Base-by-base conservation (phyloP, 805 yeast species). In the Ogataea kodamae region DNA sequence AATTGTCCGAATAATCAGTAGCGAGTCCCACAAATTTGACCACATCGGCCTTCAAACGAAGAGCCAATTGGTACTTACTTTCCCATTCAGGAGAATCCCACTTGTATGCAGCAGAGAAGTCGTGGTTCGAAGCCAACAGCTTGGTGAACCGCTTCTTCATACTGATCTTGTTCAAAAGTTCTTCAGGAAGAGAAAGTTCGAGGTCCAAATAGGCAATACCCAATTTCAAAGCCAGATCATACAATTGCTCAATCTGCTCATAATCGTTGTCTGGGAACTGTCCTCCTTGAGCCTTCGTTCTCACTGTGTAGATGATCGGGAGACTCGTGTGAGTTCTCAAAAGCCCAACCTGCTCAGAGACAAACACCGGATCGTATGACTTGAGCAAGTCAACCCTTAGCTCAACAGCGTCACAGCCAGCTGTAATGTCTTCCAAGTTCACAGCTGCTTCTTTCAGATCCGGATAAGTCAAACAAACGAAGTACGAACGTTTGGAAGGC, bases 1-100 rank as follows among this genome's bases (percentile, higher is more conserved):
- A 60, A 58, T 89, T 90, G 55, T 88, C 96, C 22, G 62, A 61
- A 49, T 83, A 68, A 1, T 59, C 49, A 3, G 60, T 53, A 9
- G 97, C 96, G 30, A 68, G 66, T 13, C 95, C 95, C 25, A 89
- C 94, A 55, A 89, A 78, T 61, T 88, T 89, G 31, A 86, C 72
- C 28, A 85, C 57, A 48, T 88, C 96, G 20, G 76, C 81, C 37
- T 78, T 76, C 31, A 81, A 54, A 6, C 74, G 60, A 22, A 70
- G 59, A 0, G 90, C 96, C 43, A 76, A 76, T 41, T 73, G 72
- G 54, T 79, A 86, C 54, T 76, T 75, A 45, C 70, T 70, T 49
- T 75, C 79, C 94, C 95, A 89, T 51, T 78, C 87, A 10, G 76
- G 67, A 41, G 72, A 63, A 35, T 60, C 62, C 96, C 95, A 88